phyloP scores from a whole-genome alignment of 345 rosid genomes.

The Cardiospermum halicacabum region DNA sequence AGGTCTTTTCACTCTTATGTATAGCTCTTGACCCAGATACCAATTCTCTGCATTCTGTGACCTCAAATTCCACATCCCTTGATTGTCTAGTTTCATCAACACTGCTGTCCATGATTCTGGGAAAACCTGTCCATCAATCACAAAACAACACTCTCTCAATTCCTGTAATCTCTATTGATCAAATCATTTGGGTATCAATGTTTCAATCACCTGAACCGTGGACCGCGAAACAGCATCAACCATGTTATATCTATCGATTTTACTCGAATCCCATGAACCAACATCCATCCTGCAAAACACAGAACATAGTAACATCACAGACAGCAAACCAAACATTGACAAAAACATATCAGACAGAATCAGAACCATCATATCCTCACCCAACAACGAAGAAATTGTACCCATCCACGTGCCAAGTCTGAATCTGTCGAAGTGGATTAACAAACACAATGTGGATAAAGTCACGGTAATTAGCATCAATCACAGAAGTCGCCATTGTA shows the following conservation, averaged over 20 bases:
- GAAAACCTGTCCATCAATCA: slow-evolving; percentile 30
- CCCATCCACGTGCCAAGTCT: slow-evolving; percentile 49
- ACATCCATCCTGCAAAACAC: slow-evolving; percentile 21
- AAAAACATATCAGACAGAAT: too few relatives aligned
- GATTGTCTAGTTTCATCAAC: slow-evolving; percentile 38
- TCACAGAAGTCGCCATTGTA: slow-evolving; percentile 22
- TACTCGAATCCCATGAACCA: slow-evolving; percentile 27
- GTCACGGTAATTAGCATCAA: slow-evolving; percentile 24
- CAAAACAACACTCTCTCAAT: too few relatives aligned
- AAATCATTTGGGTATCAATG: neutral
- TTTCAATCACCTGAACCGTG: slow-evolving; percentile 25
- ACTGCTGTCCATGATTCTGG: slow-evolving; percentile 44
- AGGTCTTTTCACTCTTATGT: slow-evolving; percentile 28
- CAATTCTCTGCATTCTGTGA: slow-evolving; percentile 34
- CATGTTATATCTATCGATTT: slow-evolving; percentile 22
- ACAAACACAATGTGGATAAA: slow-evolving; percentile 35
- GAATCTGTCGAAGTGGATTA: slow-evolving; percentile 33
- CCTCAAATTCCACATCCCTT: slow-evolving; percentile 50
- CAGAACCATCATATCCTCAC: too few relatives aligned
- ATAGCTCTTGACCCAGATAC: slow-evolving; percentile 42
- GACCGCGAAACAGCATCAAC: slow-evolving; percentile 32
- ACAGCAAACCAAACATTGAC: too few relatives aligned
- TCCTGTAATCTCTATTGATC: neutral
- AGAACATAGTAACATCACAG: neutral
- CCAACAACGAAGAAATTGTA: slow-evolving; percentile 45